Evolutionary conservation across 805 yeast genomes (phyloP).

Genomic region (Candida montana): DNA sequence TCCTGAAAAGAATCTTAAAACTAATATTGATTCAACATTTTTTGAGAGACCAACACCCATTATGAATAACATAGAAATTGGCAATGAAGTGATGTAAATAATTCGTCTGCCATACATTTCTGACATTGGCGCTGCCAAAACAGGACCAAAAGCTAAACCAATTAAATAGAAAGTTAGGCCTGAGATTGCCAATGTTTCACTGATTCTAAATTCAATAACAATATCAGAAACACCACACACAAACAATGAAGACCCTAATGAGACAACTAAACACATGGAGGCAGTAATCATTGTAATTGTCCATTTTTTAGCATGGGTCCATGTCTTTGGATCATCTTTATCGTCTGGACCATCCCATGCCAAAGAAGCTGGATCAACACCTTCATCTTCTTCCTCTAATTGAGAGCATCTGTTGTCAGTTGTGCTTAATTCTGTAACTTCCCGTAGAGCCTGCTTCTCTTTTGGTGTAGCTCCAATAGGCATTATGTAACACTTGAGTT

Average conservation of each 20-base stretch:
- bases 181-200: conserved; percentile 51
- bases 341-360: no score
- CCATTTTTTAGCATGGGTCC: conserved; percentile 42
- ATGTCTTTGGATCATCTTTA: conserved; percentile 46
- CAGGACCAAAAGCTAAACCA: conserved; percentile 64
- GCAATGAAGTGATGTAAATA: conserved; percentile 45
- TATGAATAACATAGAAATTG: conserved; percentile 50
- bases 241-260: conserved; percentile 49
- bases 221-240: conserved; percentile 55
- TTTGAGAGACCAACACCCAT: conserved; percentile 58
- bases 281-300: no score
- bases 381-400: no score
- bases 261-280: no score
- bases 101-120: conserved; percentile 59
- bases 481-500: no score
- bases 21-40: conserved; percentile 57
- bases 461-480: no score
- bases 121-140: conserved; percentile 56
- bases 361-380: no score
- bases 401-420: no score
- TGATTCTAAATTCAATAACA: conserved; percentile 59
- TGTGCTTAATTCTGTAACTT: no score
- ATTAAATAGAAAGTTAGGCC: conserved; percentile 54
- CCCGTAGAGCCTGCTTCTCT: no score
- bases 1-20: conserved; percentile 65